Percentiles rank a stretch among this genome's conserved stretches.
Evolutionary conservation across 345 rosid species (phyloP).

Genomic region (Lepidium didymum): DNA sequence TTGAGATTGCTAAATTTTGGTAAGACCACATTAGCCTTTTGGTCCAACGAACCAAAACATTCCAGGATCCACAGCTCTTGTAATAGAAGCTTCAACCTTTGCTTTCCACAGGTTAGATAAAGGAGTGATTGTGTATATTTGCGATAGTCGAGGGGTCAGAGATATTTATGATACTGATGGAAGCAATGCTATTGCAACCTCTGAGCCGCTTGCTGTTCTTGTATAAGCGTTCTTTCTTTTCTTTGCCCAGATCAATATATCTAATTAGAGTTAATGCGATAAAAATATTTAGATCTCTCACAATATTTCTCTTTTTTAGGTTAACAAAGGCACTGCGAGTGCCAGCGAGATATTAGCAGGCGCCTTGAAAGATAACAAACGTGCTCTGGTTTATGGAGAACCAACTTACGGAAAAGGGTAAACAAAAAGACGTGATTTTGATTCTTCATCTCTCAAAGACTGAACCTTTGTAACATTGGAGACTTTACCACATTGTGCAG

Average conservation of each 20-base stretch:
- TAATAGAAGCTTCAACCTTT: not conserved
- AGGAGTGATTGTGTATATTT: slow-evolving; percentile 89
- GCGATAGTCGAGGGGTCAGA: slow-evolving; percentile 78
- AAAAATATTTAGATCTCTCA: not conserved
- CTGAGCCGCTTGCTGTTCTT: slow-evolving; percentile 81
- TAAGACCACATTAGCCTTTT: not conserved
- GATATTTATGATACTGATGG: slow-evolving; percentile 94
- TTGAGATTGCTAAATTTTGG: slow-evolving; percentile 94
- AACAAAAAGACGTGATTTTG: not conserved
- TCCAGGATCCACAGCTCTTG: not conserved
- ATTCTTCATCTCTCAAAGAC: not conserved
- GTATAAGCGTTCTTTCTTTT: slow-evolving; percentile 29
- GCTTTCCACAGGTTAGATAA: slow-evolving; percentile 72
- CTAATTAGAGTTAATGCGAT: not conserved
- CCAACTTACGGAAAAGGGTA: slow-evolving; percentile 98
- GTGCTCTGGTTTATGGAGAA: slow-evolving; percentile 79
- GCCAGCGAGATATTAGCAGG: slow-evolving; percentile 96
- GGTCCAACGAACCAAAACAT: not conserved
- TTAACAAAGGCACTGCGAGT: slow-evolving; percentile 97
- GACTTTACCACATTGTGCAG: slow-evolving; percentile 35
- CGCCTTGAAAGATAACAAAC: slow-evolving; percentile 90
- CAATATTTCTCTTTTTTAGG: slow-evolving; percentile 34
- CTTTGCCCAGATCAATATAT: not conserved
- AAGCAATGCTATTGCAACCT: slow-evolving; percentile 62
- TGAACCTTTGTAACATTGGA: not conserved